Conservation (phyloP, 2,329 filamentous ascomycete species). For the Trichoderma sp. region DNA sequence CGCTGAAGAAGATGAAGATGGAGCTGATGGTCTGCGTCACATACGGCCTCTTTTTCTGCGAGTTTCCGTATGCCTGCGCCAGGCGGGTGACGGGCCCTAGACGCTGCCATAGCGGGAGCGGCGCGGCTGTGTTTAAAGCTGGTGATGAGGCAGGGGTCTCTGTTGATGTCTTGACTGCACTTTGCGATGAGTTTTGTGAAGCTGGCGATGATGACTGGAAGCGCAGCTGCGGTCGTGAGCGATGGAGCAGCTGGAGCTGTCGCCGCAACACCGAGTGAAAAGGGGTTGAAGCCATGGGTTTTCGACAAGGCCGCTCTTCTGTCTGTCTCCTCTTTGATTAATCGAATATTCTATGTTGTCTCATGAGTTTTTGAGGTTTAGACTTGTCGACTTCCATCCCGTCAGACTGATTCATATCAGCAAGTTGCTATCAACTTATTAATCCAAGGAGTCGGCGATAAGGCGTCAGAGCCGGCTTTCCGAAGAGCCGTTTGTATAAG, state of each 20-base stretch:
- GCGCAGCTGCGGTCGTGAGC: constrained; percentile 14
- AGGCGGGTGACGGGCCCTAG: constrained; percentile 59
- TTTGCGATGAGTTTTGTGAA: constrained; percentile 14
- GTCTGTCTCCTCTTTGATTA: not conserved
- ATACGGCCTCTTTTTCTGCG: constrained; percentile 73
- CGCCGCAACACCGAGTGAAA: constrained; percentile 22
- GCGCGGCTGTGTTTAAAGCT: not conserved
- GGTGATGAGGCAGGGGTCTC: not conserved
- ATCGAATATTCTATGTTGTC: not conserved
- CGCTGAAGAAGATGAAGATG: constrained; percentile 75
- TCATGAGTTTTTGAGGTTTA: not conserved
- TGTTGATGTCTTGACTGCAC: not conserved
- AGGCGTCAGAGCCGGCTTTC: constrained; percentile 10
- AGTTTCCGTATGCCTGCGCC: constrained; percentile 65
- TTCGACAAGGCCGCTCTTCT: not conserved
- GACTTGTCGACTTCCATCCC: not conserved
- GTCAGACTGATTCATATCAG: not conserved
- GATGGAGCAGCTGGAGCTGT: constrained; percentile 18
- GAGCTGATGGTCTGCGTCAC: constrained; percentile 77
- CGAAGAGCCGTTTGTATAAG: constrained; percentile 23
- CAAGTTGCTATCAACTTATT: not conserved
- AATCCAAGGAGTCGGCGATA: not conserved
- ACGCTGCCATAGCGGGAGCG: constrained; percentile 53
- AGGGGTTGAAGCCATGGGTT: constrained; percentile 19
- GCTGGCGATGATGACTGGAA: constrained; percentile 14